Conservation (phyloP, 257 asterid genomes). For the Knoxia roxburghii region DNA sequence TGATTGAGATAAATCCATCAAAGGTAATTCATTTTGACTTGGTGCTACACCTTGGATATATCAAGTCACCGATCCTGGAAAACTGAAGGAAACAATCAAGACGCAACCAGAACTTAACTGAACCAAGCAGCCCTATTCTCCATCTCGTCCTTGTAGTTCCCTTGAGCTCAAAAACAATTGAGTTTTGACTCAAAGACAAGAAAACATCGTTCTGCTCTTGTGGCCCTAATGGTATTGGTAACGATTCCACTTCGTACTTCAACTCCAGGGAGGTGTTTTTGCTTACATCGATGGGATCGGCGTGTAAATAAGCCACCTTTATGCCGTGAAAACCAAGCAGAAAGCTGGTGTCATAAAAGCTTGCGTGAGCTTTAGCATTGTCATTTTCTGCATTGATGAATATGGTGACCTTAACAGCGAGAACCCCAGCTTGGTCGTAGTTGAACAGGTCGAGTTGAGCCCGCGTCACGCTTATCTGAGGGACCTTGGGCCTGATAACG, state of each 20-base stretch:
- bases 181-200: slow-evolving; percentile 24
- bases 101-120: slow-evolving; percentile 60
- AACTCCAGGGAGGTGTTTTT: slow-evolving; percentile 40
- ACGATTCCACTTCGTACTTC: slow-evolving; percentile 41
- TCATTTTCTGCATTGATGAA: slow-evolving; percentile 50
- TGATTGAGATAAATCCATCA: too few species aligned
- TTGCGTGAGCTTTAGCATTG: slow-evolving; percentile 48
- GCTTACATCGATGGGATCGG: slow-evolving; percentile 34
- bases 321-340: slow-evolving; percentile 43
- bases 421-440: slow-evolving; percentile 46
- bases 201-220: slow-evolving; percentile 38
- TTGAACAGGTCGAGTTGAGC: slow-evolving; percentile 59
- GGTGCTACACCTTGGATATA: slow-evolving; percentile 58
- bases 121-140: slow-evolving; percentile 61
- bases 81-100: slow-evolving; percentile 52
- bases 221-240: slow-evolving; percentile 51
- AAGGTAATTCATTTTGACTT: slow-evolving; percentile 38
- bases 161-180: slow-evolving; percentile 37
- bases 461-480: slow-evolving; percentile 35
- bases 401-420: slow-evolving; percentile 44
- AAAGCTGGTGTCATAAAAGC: slow-evolving; percentile 37
- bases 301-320: slow-evolving; percentile 37
- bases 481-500: slow-evolving; percentile 56
- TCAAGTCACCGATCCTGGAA: slow-evolving; percentile 32
- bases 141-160: slow-evolving; percentile 67